phyloP scores from a whole-genome alignment of 2,329 filamentous ascomycete species.

The Sclerotinia glacialis region DNA sequence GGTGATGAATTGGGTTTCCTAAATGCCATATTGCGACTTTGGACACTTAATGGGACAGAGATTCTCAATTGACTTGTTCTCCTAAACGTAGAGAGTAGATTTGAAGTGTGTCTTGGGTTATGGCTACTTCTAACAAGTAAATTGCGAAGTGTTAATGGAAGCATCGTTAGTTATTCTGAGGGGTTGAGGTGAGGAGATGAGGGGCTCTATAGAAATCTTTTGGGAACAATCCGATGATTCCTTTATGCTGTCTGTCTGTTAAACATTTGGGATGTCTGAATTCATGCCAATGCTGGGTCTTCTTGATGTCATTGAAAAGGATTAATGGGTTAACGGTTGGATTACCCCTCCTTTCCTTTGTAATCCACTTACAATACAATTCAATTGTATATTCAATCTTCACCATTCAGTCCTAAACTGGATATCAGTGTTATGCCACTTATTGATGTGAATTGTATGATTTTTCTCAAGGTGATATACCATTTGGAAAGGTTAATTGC shows the following conservation, averaged over 20 bases:
- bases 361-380: constrained; percentile 23
- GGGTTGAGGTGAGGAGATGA: background rate
- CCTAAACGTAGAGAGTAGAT: constrained; percentile 10
- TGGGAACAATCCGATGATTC: background rate
- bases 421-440: background rate
- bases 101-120: background rate
- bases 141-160: background rate
- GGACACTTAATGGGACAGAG: background rate
- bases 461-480: background rate
- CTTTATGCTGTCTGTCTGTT: background rate
- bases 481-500: background rate
- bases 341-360: constrained; percentile 5
- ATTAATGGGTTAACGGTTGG: background rate
- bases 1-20: constrained; percentile 38
- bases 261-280: background rate
- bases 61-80: background rate
- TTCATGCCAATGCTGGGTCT: background rate
- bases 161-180: background rate
- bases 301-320: constrained; percentile 18
- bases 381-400: background rate
- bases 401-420: background rate
- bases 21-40: constrained; percentile 29
- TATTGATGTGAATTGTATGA: background rate
- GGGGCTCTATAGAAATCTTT: background rate
- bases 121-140: background rate